These are phyloP conservation scores for Septoria linicola DNA, from an alignment of 2,329 filamentous ascomycete genomes.

Conservation along the genomic window DNA sequence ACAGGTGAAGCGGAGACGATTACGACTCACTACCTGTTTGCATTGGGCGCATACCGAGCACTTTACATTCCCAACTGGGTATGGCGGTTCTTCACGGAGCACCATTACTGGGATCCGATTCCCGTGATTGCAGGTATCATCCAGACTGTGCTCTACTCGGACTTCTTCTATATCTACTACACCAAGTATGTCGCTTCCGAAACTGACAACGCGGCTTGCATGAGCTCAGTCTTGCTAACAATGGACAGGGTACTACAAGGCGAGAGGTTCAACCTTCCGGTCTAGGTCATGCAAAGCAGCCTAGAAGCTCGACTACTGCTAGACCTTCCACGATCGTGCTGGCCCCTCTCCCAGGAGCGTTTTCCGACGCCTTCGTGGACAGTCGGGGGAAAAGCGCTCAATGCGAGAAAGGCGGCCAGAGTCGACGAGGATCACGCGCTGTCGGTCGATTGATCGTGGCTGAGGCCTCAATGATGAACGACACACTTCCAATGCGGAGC, in stretches of 20 bases:
- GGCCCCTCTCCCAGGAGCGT: too few species aligned
- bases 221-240: conserved; percentile 7
- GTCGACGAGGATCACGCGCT: too few species aligned
- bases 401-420: too few species aligned
- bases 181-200: conserved; percentile 65
- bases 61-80: conserved; percentile 99
- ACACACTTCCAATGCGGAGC: too few species aligned
- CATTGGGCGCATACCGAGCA: conserved; percentile 84
- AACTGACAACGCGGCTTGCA: background rate
- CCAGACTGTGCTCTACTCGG: conserved; percentile 93
- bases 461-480: too few species aligned
- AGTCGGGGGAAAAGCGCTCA: too few species aligned
- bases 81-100: conserved; percentile 79
- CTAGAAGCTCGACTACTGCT: background rate
- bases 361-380: too few species aligned
- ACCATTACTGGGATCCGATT: conserved; percentile 70
- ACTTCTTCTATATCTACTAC: conserved; percentile 99
- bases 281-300: conserved; percentile 36
- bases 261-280: conserved; percentile 56
- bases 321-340: too few species aligned
- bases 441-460: too few species aligned
- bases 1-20: conserved; percentile 99
- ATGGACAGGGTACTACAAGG: conserved; percentile 50
- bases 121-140: conserved; percentile 84
- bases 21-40: conserved; percentile 95